Evolutionary conservation across 495 filamentous ascomycete species (phyloP).

Genomic region (Penicillium flavigenum): DNA sequence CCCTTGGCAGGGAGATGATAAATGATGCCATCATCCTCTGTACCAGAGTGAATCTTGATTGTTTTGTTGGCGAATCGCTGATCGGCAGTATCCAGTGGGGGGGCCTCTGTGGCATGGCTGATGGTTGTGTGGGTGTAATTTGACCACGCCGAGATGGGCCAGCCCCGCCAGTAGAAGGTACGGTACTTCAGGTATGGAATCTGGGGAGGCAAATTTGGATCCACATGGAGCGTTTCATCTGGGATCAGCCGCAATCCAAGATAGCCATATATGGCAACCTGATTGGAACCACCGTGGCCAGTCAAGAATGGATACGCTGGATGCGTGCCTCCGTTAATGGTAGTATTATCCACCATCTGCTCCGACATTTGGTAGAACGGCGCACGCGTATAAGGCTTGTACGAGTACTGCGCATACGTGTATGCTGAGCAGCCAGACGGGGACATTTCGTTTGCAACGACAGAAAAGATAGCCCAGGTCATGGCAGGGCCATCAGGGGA

Average conservation of each 20-base stretch:
- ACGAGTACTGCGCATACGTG: conserved; percentile 62
- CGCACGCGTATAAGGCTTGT: conserved; percentile 50
- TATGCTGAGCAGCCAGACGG: conserved; percentile 61
- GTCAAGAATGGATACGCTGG: conserved; percentile 69
- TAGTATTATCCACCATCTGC: conserved; percentile 65
- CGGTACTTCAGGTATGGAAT: conserved; percentile 61
- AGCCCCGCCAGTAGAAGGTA: conserved; percentile 69
- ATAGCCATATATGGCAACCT: conserved; percentile 61
- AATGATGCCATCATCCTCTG: conserved; percentile 33
- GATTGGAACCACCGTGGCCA: conserved; percentile 62
- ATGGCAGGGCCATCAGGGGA: conserved; percentile 62
- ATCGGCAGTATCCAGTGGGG: conserved; percentile 44
- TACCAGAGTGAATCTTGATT: conserved; percentile 53
- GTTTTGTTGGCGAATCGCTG: conserved; percentile 46
- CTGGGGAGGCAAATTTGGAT: conserved; percentile 61
- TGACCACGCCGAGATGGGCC: conserved; percentile 58
- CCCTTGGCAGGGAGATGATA: conserved; percentile 52
- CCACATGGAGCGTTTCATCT: conserved; percentile 52
- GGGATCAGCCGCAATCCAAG: conserved; percentile 57
- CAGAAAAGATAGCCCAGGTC: conserved; percentile 66
- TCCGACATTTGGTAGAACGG: conserved; percentile 62
- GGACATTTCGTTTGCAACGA: conserved; percentile 58
- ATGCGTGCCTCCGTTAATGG: conserved; percentile 64
- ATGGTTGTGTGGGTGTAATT: conserved; percentile 68
- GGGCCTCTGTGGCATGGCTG: conserved; percentile 39